Evolutionary conservation across 1,284 basidiomycete genomes (phyloP).

Genomic region (Ceratobasidium sp.): DNA sequence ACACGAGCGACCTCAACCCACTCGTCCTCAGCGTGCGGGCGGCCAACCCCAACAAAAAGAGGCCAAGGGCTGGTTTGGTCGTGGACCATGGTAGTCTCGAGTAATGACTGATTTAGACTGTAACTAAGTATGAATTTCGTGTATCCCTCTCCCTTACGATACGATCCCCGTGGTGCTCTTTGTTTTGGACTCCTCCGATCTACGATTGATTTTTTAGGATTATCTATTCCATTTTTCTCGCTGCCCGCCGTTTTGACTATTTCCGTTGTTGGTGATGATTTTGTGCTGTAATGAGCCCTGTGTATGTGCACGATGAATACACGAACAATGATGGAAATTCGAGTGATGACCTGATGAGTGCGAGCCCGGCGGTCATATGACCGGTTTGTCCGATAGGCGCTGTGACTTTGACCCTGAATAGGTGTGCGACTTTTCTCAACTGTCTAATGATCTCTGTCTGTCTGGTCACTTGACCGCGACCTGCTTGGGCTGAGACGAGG

Average conservation of each 20-base stretch:
- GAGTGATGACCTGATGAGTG: too few relatives aligned
- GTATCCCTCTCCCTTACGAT: conserved; percentile 31
- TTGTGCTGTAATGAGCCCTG: conserved; percentile 26
- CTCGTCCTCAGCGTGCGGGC: conserved; percentile 27
- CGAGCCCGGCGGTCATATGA: too few relatives aligned
- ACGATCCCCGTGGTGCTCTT: conserved; percentile 28
- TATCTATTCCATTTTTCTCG: conserved; percentile 33
- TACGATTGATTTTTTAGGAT: conserved; percentile 33
- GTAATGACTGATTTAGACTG: conserved; percentile 26
- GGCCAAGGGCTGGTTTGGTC: conserved; percentile 34
- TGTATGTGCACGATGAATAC: conserved; percentile 16
- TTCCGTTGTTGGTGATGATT: conserved; percentile 31
- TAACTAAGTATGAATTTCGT: conserved; percentile 37
- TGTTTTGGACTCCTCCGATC: conserved; percentile 26
- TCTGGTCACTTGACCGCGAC: too few relatives aligned
- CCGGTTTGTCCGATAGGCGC: too few relatives aligned
- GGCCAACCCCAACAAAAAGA: conserved; percentile 24
- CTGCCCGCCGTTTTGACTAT: conserved; percentile 6
- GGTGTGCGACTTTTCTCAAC: too few relatives aligned
- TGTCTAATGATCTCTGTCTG: too few relatives aligned
- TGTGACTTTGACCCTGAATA: too few relatives aligned
- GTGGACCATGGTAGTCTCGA: conserved; percentile 32
- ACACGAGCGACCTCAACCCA: conserved; percentile 26
- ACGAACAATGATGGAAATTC: conserved; percentile 22
- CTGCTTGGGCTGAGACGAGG: too few relatives aligned